A percentile compares a stretch with the other conserved stretches of the same genome.
Conservation (phyloP, 139 green algal species). For the Tetradesmus obliquus region DNA sequence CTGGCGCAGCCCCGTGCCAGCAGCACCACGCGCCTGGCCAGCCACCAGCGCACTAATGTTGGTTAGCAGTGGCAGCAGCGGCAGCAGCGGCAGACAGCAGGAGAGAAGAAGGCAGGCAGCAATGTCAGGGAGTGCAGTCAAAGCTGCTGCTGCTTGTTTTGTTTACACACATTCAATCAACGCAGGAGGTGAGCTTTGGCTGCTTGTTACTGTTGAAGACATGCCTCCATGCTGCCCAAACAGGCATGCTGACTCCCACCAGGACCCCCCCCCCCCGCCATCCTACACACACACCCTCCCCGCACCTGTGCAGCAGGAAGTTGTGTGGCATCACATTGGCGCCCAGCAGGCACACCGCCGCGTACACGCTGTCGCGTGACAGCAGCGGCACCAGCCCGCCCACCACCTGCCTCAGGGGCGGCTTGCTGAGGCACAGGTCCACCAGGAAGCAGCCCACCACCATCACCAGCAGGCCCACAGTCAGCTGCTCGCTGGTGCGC, state of each 20-base stretch:
- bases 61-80: neutral
- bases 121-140: too few species aligned
- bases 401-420: slow-evolving; percentile 51
- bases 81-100: too few species aligned
- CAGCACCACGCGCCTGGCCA: slow-evolving; percentile 33
- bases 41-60: slow-evolving; percentile 57
- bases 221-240: too few species aligned
- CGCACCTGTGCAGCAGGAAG: slow-evolving; percentile 60
- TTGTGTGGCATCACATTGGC: slow-evolving; percentile 79
- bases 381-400: slow-evolving; percentile 57
- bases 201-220: too few species aligned
- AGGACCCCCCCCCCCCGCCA: neutral
- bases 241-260: neutral
- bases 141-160: too few species aligned
- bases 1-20: neutral
- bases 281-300: too few species aligned
- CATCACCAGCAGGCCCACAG: slow-evolving; percentile 61
- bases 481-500: slow-evolving; percentile 57
- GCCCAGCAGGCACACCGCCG: slow-evolving; percentile 69
- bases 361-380: slow-evolving; percentile 61
- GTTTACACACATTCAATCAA: too few species aligned
- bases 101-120: too few species aligned
- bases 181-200: too few species aligned
- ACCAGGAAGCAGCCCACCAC: slow-evolving; percentile 71
- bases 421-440: slow-evolving; percentile 61